Evolutionary conservation across 148 eudicot genomes (phyloP), one percentile per base, ranked within the genome.

Genomic region (Agrostemma githago): DNA sequence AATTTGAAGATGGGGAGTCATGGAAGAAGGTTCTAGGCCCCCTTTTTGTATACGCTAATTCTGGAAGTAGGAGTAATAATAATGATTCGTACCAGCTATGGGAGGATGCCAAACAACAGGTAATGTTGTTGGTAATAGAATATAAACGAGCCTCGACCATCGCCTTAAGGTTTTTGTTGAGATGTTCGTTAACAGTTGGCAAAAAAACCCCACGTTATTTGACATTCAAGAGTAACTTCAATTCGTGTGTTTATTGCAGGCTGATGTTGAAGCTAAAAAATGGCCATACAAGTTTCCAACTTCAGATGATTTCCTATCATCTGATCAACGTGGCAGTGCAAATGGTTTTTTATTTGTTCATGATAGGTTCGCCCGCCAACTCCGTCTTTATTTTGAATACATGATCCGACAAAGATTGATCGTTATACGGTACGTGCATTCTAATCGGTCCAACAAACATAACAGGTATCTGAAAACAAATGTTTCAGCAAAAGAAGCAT

Each of bases 11-110:
- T 42, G 86, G 86, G 17, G 93, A 89, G 80, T 76, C 74, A 42
- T 89, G 93, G 93, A 89, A 87, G 79, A 89, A 89, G 62, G 90
- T 89, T 19, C 66, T 85, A 12, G 93, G 93, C 3, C 93, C 90
- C 0, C 80, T 85, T 74, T 89, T 85, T 73, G 84, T 87, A 40
- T 83, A 89, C 78, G 81, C 84, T n/a, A 89, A 89, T 78, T 87
- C 90, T 66, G 41, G 54, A 62, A 26, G 34, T 26, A 26, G 1
- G 34, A 26, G 78, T 12, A 63, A 74, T 12, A 78, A 19, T n/a
- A 74, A 70, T 37, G 80, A 81, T 62, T 68, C 81, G 21, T 83
- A 72, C 14, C 76, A 70, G 26, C 82, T 89, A 17, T 89, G 93
- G 92, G 79, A 78, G 0, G 86, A 86, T 68, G 89, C 92, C 14